phyloP scores from a whole-genome alignment of 2,329 filamentous ascomycete genomes.

The Penicillium sp. region DNA sequence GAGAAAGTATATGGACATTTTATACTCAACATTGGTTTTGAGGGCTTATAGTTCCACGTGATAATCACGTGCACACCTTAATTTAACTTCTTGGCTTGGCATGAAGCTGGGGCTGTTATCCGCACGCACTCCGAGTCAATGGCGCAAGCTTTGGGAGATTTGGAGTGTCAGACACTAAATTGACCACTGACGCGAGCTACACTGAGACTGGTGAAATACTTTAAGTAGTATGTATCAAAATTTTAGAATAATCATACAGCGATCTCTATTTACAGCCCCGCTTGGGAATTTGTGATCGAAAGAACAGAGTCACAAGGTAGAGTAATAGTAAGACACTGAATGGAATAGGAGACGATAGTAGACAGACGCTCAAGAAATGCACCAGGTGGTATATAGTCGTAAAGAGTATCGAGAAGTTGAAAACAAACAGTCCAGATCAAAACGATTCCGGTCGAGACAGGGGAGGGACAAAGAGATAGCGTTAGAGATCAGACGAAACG shows the following conservation, averaged over 20 bases:
- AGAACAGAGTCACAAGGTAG: neutral
- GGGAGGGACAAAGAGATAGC: neutral
- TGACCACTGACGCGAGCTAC: too few species aligned
- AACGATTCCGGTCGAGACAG: neutral
- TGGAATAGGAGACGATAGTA: slow-evolving; percentile 2
- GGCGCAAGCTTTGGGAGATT: too few species aligned
- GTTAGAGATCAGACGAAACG: slow-evolving; percentile 2
- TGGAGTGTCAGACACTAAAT: too few species aligned
- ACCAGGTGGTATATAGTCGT: slow-evolving; percentile 32
- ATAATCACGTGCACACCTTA: neutral
- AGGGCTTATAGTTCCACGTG: neutral
- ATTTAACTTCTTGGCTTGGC: neutral
- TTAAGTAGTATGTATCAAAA: neutral
- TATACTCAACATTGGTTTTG: neutral
- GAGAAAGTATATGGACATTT: neutral
- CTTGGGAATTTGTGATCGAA: slow-evolving; percentile 9
- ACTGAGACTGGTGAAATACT: too few species aligned
- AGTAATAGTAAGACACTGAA: slow-evolving; percentile 1
- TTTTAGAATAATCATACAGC: neutral
- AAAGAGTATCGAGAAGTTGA: slow-evolving; percentile 11
- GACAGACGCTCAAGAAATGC: slow-evolving; percentile 28
- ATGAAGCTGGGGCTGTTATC: neutral
- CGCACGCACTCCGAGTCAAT: neutral
- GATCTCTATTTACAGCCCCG: slow-evolving; percentile 10
- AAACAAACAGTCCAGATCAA: neutral